A percentile compares a stretch with the other conserved stretches of the same genome.
Conservation (phyloP, 202 grass and related monocot species). For the Panicum hallii region DNA sequence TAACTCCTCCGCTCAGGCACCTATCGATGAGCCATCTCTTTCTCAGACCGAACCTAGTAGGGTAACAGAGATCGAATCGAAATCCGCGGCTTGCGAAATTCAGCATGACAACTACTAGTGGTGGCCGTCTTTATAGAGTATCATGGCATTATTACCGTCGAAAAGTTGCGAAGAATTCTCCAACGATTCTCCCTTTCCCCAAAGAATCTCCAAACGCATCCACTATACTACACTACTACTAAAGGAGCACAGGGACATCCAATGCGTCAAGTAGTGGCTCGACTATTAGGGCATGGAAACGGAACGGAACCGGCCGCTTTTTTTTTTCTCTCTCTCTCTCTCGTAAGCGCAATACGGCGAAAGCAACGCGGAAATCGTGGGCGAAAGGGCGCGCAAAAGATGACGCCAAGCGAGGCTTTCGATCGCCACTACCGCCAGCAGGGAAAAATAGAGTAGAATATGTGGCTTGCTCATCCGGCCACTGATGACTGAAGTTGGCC, state of each 20-base stretch:
- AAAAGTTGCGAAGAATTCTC: background rate
- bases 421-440: slow-evolving; percentile 3
- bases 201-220: slow-evolving; percentile 37
- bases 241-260: background rate
- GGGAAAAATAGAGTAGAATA: background rate
- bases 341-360: background rate
- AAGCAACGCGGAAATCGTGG: slow-evolving; percentile 24
- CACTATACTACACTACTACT: background rate
- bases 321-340: background rate
- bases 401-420: slow-evolving; percentile 28
- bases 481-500: slow-evolving; percentile 21
- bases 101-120: background rate
- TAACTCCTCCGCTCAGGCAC: too few species aligned
- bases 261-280: slow-evolving; percentile 17
- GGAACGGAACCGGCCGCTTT: background rate
- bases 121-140: slow-evolving; percentile 9
- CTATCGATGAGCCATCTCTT: background rate
- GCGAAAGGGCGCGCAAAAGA: slow-evolving; percentile 1
- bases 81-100: background rate
- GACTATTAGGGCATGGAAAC: slow-evolving; percentile 18
- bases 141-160: background rate
- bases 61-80: background rate
- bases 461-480: background rate
- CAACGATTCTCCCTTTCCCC: background rate
- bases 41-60: background rate